Evolutionary conservation across 345 rosid species (phyloP), one percentile per base, ranked within the genome.

Genomic region (Gossypium raimondii): DNA sequence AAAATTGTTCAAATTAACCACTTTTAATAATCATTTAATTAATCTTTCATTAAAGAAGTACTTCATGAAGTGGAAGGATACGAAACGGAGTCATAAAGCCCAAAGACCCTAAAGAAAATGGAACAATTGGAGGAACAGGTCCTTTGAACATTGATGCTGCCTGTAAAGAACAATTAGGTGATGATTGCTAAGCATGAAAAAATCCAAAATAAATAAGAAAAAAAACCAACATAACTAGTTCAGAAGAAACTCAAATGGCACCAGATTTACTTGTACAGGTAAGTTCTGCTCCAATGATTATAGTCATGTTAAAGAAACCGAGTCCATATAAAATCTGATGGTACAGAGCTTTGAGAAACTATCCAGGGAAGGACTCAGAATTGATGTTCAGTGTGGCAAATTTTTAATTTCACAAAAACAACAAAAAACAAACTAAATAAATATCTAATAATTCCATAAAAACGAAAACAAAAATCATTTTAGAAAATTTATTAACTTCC

Each of bases 41-140:
- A 3, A 24, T 48, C 41, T 45, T 66, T 66, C 51, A 25, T 48
- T 24, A 47, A 67, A 47, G 72, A 67, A 48, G 50, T 24, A 48
- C 11, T 47, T 22, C 56, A 47, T 7, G 51, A 47, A 44, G 13
- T 43, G 16, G 77, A 89, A 68, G 97, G 97, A 93, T 96, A 96
- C 99, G 83, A 79, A 93, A 96, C 70, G 98, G 97, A 48, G 99
- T 96, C 99, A 96, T 96, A 79, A 96, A 96, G 81, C 99, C 99
- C 67, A 96, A 86, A 78, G 99, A 96, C 71, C 99, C 99, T 74
- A 93, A 81, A 48, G 99, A 90, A 83, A 93, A 96, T 57, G 99
- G 92, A 72, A 93, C 99, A 56, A 93, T 81, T 4, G 98, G 99
- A 80, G 99, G 99, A 86, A 93, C 99, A 9, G 98, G 97, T 75